Evolutionary conservation across 495 filamentous ascomycete species (phyloP), one percentile per base, ranked within the genome.

Genomic region (Talaromyces liani): DNA sequence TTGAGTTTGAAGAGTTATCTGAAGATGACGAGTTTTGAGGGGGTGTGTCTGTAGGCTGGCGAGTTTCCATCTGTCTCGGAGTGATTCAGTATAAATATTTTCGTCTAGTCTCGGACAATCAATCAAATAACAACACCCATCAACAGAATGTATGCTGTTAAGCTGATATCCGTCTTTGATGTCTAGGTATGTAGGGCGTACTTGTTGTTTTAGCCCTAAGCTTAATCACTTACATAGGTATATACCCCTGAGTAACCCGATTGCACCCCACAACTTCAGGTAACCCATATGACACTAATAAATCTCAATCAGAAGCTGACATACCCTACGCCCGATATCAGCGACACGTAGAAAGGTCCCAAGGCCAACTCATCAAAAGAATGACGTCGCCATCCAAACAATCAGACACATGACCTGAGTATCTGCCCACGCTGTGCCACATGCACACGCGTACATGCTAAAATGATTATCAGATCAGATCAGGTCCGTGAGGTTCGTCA

Each of bases 1-100:
- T 69, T 72, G 29, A 69, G 64, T 2, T 58, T 80, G 63, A 72
- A 73, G 67, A 70, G 70, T 65, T 63, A 72, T 12, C 63, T 77
- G 67, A 71, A 60, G 41, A 70, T 69, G 9, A 69, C 67, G 5
- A 61, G 63, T 36, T 75, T 78, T 65, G 69, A 62, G 18, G 75
- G 75, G 3, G 56, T 66, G 8, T 76, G 75, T 67, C 62, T 78
- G 60, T 68, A 66, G 45, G 14, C 45, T 7, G 41, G 4, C 3
- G 39, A n/a, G 27, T 7, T 31, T 31, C 29, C 5, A 6, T 31
- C 39, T 18, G 39, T n/a, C 4, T 2, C 3, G 8, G 12, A 3
- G n/a, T 45, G 39, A n/a, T 45, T 45, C 39, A 7, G 29, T 31
- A 31, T 31, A 7, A 6, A 49, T 49, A 49, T 20, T 8, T 20